A percentile compares a stretch with the other conserved stretches of the same genome.
These are phyloP conservation scores for Meripilus lineatus DNA, from an alignment of 1,284 basidiomycete genomes.

Conservation along the genomic window DNA sequence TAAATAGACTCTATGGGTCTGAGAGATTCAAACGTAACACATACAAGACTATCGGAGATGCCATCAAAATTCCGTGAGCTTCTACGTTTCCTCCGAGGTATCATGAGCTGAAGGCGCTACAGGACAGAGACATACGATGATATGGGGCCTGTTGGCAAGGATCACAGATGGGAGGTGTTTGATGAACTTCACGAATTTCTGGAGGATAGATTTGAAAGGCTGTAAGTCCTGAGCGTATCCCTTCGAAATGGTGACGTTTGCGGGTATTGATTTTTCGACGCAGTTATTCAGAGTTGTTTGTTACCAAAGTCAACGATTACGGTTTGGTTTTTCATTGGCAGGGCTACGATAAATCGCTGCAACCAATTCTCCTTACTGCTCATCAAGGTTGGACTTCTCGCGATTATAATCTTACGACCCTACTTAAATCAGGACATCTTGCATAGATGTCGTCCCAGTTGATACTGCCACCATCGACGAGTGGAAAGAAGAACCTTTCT, in stretches of 20 bases:
- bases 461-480: constrained; percentile 42
- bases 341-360: constrained; percentile 47
- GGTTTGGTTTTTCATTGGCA: constrained; percentile 62
- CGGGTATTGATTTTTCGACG: background rate
- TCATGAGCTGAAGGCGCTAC: background rate
- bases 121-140: constrained; percentile 28
- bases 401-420: background rate
- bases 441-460: constrained; percentile 53
- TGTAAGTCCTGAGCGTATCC: constrained; percentile 4
- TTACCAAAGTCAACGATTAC: constrained; percentile 58
- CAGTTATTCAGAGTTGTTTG: constrained; percentile 45
- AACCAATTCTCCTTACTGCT: constrained; percentile 60
- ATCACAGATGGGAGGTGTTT: constrained; percentile 40
- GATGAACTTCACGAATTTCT: constrained; percentile 35
- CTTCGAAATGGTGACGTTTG: background rate
- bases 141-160: constrained; percentile 29
- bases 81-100: background rate
- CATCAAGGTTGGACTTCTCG: constrained; percentile 60
- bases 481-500: constrained; percentile 42
- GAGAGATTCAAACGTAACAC: constrained; percentile 12
- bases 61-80: constrained; percentile 21
- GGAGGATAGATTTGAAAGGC: constrained; percentile 20
- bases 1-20: constrained; percentile 16
- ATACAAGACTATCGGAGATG: constrained; percentile 16
- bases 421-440: background rate